phyloP scores from a whole-genome alignment of 108 stramenopile species.

The Thalassiosira profunda region DNA sequence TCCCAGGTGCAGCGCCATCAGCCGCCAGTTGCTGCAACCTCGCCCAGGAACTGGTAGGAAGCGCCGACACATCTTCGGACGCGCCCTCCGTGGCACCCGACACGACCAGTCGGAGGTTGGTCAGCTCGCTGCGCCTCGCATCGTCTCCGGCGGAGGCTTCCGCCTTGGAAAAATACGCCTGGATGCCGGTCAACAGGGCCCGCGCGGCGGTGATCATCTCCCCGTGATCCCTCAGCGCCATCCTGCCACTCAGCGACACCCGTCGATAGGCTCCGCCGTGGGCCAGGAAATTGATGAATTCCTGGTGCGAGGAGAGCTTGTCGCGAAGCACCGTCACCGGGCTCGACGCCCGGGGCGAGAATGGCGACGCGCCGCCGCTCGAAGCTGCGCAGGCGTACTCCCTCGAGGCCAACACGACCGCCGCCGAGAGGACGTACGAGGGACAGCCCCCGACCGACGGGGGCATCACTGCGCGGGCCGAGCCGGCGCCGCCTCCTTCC shows the following conservation, averaged over 20 bases:
- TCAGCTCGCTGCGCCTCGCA: background rate
- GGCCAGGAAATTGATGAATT: constrained; percentile 36
- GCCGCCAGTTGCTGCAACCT: constrained; percentile 17
- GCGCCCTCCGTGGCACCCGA: constrained; percentile 12
- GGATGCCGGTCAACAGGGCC: constrained; percentile 19
- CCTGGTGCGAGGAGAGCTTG: constrained; percentile 26
- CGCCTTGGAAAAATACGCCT: constrained; percentile 6
- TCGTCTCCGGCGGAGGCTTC: constrained; percentile 8
- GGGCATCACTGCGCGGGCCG: constrained; percentile 19
- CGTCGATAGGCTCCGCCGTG: constrained; percentile 35
- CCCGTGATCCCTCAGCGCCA: constrained; percentile 39
- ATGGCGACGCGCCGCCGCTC: background rate
- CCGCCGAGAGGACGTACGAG: constrained; percentile 27
- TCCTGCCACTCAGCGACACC: constrained; percentile 22
- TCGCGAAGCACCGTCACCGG: constrained; percentile 14
- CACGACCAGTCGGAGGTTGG: constrained; percentile 1
- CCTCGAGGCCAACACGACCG: constrained; percentile 30
- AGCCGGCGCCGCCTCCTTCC: background rate
- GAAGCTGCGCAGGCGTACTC: constrained; percentile 1
- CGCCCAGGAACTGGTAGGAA: constrained; percentile 28
- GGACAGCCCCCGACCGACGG: constrained; percentile 31
- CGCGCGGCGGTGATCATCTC: constrained; percentile 33
- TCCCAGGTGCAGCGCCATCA: background rate
- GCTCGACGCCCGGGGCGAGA: constrained; percentile 5
- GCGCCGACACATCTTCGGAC: constrained; percentile 14